Conservation (phyloP, 1,284 basidiomycete species). For the Marasmius fiardii region DNA sequence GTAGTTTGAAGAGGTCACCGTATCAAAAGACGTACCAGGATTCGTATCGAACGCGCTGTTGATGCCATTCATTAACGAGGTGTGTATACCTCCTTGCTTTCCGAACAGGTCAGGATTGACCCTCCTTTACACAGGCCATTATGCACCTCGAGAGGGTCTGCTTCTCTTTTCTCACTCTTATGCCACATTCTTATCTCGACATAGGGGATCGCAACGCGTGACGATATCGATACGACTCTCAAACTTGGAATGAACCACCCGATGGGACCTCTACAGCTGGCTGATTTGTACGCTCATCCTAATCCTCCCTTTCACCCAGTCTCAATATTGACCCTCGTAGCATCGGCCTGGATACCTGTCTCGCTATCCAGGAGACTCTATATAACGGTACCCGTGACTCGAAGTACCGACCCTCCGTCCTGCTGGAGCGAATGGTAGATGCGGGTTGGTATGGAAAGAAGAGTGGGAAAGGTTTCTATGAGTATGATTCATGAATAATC, state of each 20-base stretch:
- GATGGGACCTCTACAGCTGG: slow-evolving; percentile 88
- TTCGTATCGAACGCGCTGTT: slow-evolving; percentile 86
- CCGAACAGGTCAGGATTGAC: not conserved
- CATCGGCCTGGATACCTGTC: slow-evolving; percentile 90
- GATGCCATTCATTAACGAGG: slow-evolving; percentile 92
- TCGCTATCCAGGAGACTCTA: slow-evolving; percentile 87
- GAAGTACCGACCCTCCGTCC: slow-evolving; percentile 93
- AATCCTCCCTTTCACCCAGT: slow-evolving; percentile 8
- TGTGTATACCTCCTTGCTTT: slow-evolving; percentile 24
- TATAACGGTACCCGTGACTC: slow-evolving; percentile 89
- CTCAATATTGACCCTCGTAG: slow-evolving; percentile 33
- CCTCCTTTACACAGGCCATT: slow-evolving; percentile 60
- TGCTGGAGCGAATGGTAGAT: slow-evolving; percentile 94
- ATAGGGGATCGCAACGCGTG: slow-evolving; percentile 84
- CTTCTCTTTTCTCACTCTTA: not conserved
- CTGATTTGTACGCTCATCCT: slow-evolving; percentile 66
- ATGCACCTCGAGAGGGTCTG: slow-evolving; percentile 84
- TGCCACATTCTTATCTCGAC: slow-evolving; percentile 5
- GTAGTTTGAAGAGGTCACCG: slow-evolving; percentile 68
- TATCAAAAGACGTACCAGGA: slow-evolving; percentile 87
- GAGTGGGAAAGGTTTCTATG: slow-evolving; percentile 85
- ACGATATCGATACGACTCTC: slow-evolving; percentile 95
- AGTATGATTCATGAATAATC: not conserved
- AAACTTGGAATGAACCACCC: slow-evolving; percentile 95
- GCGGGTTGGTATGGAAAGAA: slow-evolving; percentile 95